Evolutionary conservation across 2,329 filamentous ascomycete species (phyloP), one percentile per base, ranked within the genome.

Genomic region (Xylariales sp.): DNA sequence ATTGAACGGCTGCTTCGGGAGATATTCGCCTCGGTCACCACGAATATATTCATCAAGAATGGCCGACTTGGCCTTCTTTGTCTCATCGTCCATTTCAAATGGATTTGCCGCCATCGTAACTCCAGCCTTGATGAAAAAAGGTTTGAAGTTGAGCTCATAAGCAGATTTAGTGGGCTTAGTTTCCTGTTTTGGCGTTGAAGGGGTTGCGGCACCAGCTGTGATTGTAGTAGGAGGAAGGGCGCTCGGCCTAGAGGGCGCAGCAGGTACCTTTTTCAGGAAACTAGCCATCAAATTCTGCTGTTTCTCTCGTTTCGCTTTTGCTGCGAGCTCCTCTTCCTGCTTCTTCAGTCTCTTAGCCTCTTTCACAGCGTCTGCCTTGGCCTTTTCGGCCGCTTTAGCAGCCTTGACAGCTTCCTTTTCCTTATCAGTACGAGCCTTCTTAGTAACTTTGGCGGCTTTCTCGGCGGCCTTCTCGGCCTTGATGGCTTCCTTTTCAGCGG

Each of bases 61-160:
- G 18, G 72, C 75, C 34, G 82, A 84, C 77, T 86, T 89, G 58
- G 75, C 80, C n/a, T 82, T 76, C 32, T 83, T 81, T 0, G 87
- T 86, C 67, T 88, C 83, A 1, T 85, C 77, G 71, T 93, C 89
- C 77, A 90, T 84, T 46, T 84, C 78, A 34, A 88, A 88, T 2
- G 82, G 83, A 56, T 84, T 81, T 0, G 85, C 84, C 0, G 94
- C 93, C 61, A 97, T 73, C n/a, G 81, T 87, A 1, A 93, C 91
- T 74, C 93, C 86, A 2, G 89, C 85, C 66, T 93, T 91, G 53
- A 96, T 76, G 69, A 91, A 94, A 78, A 97, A 98, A 0, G 92
- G 90, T 39, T 93, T 86, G 75, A 98, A 98, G 43, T 85, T 83
- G 72, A 88, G 89, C 18, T 91, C 82, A 72, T 93, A 94, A 52